A percentile compares a stretch with the other conserved stretches of the same genome.
These are phyloP conservation scores for Microascus cirrosus DNA, from an alignment of 2,329 filamentous ascomycete genomes.

Conservation along the genomic window DNA sequence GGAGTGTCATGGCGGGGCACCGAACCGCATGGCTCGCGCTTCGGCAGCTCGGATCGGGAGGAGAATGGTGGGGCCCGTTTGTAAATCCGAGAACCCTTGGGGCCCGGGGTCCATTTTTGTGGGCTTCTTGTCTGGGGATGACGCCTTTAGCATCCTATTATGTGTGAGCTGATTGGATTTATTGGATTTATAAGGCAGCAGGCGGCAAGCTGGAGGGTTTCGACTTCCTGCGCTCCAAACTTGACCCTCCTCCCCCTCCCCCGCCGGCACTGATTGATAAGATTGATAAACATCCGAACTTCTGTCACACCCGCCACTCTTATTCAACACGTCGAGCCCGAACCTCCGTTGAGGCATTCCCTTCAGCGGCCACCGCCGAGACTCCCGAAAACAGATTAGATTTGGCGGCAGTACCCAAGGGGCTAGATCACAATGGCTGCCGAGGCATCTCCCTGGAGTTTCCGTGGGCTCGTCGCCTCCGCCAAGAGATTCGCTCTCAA, in stretches of 20 bases:
- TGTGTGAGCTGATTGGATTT: neutral
- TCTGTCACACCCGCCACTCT: neutral
- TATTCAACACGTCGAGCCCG: neutral
- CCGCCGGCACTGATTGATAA: conserved; percentile 4
- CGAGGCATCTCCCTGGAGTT: conserved; percentile 9
- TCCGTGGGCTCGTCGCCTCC: conserved; percentile 23
- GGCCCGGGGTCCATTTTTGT: neutral
- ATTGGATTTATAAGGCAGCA: neutral
- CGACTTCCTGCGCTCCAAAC: neutral
- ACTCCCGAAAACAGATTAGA: neutral
- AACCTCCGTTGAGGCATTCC: neutral
- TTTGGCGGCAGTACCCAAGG: neutral
- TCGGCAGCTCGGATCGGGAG: neutral
- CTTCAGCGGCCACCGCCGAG: neutral
- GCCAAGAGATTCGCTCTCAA: neutral
- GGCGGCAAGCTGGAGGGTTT: neutral
- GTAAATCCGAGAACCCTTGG: neutral
- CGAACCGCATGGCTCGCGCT: neutral
- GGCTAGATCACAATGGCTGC: neutral
- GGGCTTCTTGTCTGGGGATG: neutral
- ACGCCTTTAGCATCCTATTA: neutral
- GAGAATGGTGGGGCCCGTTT: neutral
- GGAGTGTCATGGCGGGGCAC: neutral
- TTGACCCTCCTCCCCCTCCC: neutral
- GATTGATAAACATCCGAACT: neutral